Evolutionary conservation across 176 grass and related monocot genomes (phyloP), one percentile per base, ranked within the genome.

Genomic region (Microstegium vimineum): DNA sequence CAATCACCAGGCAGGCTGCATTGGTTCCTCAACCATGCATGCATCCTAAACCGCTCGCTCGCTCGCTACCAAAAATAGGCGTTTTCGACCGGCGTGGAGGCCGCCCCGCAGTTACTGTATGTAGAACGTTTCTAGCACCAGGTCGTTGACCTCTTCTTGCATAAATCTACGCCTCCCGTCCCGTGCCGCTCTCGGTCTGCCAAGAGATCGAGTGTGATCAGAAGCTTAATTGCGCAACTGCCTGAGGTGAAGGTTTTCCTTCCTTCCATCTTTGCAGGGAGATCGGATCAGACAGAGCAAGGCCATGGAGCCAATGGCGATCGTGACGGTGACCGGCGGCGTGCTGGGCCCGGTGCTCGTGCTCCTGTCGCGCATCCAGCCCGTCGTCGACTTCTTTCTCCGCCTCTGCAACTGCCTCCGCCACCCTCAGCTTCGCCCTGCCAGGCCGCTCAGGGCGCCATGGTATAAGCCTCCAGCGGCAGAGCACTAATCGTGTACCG

Each of bases 281-380:
- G 52, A 30, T 3, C 56, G 40, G 25, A 30, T 30, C 12, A 23
- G 15, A 10, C 4, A 45, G 42, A 13, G 3, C 42, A 15, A 4
- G 15, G 37, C 3, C 18, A 84, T 89, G 81, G 87, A 84, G 69
- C 69, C 81, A 11, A 75, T 84, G 81, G 81, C 69, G 16, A 88
- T 88, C 69, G 25, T 84, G 81, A 88, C 86, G 35, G 81, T 88
- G 22, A 60, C 75, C 16, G 60, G 86, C 67, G 81, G 86, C 47
- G 60, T 84, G 61, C 69, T 88, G 1, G 75, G 67, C 8, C 87
- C 61, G 11, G 37, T 88, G 28, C 23, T 88, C 6, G 75, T 88
- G 47, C n/a, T 84, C 30, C 47, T 84, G n/a, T 74, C 69, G 62
- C 81, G 76, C 38, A 67, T 89, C 37, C 61, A 75, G 81, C 87